Evolutionary conservation across 495 filamentous ascomycete genomes (phyloP).

Genomic region (Daldinia caldariorum): DNA sequence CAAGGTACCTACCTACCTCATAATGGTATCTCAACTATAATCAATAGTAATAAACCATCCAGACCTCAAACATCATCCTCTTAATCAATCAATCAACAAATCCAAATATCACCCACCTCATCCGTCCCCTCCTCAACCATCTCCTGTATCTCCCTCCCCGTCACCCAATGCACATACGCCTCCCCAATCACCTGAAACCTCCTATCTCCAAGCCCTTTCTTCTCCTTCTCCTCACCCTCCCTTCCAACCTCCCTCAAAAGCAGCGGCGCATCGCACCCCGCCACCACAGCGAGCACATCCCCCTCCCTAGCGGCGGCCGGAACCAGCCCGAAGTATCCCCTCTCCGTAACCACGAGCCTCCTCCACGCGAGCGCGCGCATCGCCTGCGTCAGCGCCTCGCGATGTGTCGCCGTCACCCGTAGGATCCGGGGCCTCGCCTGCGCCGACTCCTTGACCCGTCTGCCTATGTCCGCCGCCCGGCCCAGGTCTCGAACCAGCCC

Average conservation of each 20-base stretch:
- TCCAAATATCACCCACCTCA: background rate
- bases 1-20: too few species aligned
- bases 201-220: background rate
- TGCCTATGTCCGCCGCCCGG: background rate
- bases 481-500: background rate
- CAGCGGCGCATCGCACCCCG: background rate
- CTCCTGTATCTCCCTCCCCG: background rate
- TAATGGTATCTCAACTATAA: conserved; percentile 2
- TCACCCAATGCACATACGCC: conserved; percentile 3
- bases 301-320: background rate
- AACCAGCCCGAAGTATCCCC: background rate
- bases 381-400: background rate
- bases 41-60: background rate
- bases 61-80: background rate
- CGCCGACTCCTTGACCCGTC: background rate
- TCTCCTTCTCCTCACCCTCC: background rate
- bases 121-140: background rate
- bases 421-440: background rate
- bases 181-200: background rate
- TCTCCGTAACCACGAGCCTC: background rate
- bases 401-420: background rate
- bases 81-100: background rate
- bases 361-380: background rate
- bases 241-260: background rate
- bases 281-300: background rate